Conservation (phyloP, 1,284 basidiomycete genomes). For the Microbotryum saponariae region DNA sequence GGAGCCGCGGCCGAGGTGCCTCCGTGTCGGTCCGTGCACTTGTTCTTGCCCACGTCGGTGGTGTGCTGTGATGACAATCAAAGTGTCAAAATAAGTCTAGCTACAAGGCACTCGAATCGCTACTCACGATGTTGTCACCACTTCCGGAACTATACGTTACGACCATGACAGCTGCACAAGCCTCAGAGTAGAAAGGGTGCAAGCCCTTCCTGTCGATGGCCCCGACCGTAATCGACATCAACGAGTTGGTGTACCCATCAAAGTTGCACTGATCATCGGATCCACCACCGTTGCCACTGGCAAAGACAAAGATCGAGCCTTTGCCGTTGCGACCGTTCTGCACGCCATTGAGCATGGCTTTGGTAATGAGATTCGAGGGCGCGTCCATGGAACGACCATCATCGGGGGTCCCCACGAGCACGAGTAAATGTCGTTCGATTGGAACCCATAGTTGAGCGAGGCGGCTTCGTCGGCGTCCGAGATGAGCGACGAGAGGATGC, state of each 20-base stretch:
- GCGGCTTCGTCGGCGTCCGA: constrained; percentile 97
- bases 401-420: constrained; percentile 91
- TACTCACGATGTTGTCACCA: constrained; percentile 77
- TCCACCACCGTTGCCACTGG: constrained; percentile 90
- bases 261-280: constrained; percentile 98
- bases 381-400: constrained; percentile 93
- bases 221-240: constrained; percentile 91
- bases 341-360: constrained; percentile 90
- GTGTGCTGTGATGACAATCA: constrained; percentile 59
- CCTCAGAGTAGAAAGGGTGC: constrained; percentile 94
- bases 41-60: constrained; percentile 80
- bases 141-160: constrained; percentile 96
- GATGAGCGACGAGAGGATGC: constrained; percentile 94
- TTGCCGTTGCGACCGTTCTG: constrained; percentile 83
- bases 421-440: constrained; percentile 86
- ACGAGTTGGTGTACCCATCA: constrained; percentile 97
- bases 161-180: constrained; percentile 93
- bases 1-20: constrained; percentile 98
- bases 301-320: constrained; percentile 93
- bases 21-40: constrained; percentile 78
- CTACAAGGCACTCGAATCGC: not conserved
- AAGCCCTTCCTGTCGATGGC: constrained; percentile 85
- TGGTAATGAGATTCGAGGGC: constrained; percentile 82
- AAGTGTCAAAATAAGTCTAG: not conserved
- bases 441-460: constrained; percentile 85